Evolutionary conservation across 1,284 basidiomycete species (phyloP), one percentile per base, ranked within the genome.

Genomic region (Irpex sp.): DNA sequence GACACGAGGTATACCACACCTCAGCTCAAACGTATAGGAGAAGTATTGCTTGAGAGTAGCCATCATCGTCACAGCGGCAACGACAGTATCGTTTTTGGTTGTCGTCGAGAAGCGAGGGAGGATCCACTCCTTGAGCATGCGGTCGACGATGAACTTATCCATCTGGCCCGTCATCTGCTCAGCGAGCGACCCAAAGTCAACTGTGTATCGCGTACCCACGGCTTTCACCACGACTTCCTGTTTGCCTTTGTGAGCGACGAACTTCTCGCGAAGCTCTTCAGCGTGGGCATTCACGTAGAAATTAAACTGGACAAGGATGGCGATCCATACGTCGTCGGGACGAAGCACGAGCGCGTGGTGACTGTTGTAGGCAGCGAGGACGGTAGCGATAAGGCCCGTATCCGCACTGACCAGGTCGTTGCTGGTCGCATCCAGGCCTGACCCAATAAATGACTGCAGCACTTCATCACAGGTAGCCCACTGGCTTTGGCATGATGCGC

Each of bases 51-150:
- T 76, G 64, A 79, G 67, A 14, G 73, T 76, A 2, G 77, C 68
- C 78, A 82, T 80, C 76, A 80, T 75, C 37, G 78, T 65, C 18
- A 81, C 72, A 1, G 78, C 71, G 19, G 70, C 75, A 4, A 77
- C 70, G 7, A 73, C 72, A 3, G 67, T 75, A 58, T 83, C 82
- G 16, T 68, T 73, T 0, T 36, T 8, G 0, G 78, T 80, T 4
- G 81, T 82, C 1, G 81, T 83, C 5, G 77, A 73, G 66, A 82
- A 83, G 35, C 72, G 65, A 0, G 82, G 82, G 8, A 76, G 69
- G 33, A 80, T 74, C 79, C 80, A 81, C 0, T 75, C 69, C 3
- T 70, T 70, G 4, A 82, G 62, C 0, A 64, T 63, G 1, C 72
- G 69, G 61, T 81, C 78, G 0, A 66, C 56, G 49, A 82, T 68